Conservation (phyloP, 257 asterid genomes). For the Solanum pennellii region DNA sequence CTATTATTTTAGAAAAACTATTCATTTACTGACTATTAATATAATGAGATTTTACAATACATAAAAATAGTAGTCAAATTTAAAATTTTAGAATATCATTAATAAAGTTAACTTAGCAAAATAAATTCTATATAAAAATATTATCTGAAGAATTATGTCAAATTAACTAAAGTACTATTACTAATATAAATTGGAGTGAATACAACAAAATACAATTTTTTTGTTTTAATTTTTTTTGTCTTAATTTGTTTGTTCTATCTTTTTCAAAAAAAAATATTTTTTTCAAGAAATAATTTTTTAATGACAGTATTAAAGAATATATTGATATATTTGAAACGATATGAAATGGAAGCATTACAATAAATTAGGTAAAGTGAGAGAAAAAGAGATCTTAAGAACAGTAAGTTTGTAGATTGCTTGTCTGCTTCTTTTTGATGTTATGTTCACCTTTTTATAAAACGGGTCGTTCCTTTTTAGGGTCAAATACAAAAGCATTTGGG, state of each 20-base stretch:
- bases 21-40: too few relatives aligned
- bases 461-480: slow-evolving; percentile 41
- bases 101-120: background rate
- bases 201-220: background rate
- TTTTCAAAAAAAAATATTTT: too few relatives aligned
- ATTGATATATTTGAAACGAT: too few relatives aligned
- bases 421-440: slow-evolving; percentile 5
- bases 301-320: too few relatives aligned
- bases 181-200: background rate
- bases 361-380: background rate
- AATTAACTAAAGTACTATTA: background rate
- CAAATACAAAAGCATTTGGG: background rate
- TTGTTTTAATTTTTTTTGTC: too few relatives aligned
- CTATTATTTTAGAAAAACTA: too few relatives aligned
- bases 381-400: slow-evolving; percentile 1
- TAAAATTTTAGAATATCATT: too few relatives aligned
- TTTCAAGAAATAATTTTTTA: too few relatives aligned
- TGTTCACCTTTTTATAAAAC: slow-evolving; percentile 38
- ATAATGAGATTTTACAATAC: too few relatives aligned
- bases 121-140: background rate
- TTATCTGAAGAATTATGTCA: background rate
- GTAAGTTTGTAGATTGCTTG: slow-evolving; percentile 6
- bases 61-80: too few relatives aligned
- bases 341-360: background rate
- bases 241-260: too few relatives aligned